Conservation (phyloP, 768 basidiomycete genomes). For the Trametes cingulata region DNA sequence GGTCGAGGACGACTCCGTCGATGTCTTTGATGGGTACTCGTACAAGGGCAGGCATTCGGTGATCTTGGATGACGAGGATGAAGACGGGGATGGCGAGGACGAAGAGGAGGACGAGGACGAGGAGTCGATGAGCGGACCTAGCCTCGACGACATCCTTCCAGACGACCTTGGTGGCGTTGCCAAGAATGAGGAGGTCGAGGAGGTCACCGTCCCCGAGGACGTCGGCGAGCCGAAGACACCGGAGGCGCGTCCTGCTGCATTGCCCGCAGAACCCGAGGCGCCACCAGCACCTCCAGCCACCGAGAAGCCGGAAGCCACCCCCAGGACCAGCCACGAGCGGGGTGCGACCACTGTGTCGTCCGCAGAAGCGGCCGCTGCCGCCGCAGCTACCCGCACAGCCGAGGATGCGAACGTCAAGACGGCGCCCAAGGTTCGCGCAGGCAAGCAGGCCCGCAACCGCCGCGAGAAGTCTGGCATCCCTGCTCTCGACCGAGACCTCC, state of each 20-base stretch:
- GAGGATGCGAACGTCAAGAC: conserved; percentile 24
- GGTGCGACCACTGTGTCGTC: conserved; percentile 17
- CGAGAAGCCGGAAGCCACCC: conserved; percentile 9
- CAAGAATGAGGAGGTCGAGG: conserved; percentile 22
- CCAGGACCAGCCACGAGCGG: conserved; percentile 23
- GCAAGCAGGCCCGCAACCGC: conserved; percentile 41
- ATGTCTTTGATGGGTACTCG: conserved; percentile 93
- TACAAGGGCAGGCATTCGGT: conserved; percentile 88
- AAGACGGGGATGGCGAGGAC: conserved; percentile 53
- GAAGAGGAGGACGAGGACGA: conserved; percentile 40
- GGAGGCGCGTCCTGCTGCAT: conserved; percentile 54
- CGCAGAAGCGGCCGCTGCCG: conserved; percentile 12
- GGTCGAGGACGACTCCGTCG: conserved; percentile 53
- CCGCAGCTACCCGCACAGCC: conserved; percentile 19
- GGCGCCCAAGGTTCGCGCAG: conserved; percentile 18
- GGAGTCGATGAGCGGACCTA: conserved; percentile 22
- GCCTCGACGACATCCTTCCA: conserved; percentile 25
- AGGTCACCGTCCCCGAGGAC: conserved; percentile 37
- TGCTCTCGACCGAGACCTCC: conserved; percentile 73
- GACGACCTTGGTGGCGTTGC: conserved; percentile 16
- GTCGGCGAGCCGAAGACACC: conserved; percentile 70
- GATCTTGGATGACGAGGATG: conserved; percentile 71
- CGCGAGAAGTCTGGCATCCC: conserved; percentile 84
- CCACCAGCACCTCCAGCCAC: conserved; percentile 3
- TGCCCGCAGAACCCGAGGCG: conserved; percentile 30